Base-by-base conservation (phyloP, 441 rosid genomes). In the Adansonia rubrostipa region DNA sequence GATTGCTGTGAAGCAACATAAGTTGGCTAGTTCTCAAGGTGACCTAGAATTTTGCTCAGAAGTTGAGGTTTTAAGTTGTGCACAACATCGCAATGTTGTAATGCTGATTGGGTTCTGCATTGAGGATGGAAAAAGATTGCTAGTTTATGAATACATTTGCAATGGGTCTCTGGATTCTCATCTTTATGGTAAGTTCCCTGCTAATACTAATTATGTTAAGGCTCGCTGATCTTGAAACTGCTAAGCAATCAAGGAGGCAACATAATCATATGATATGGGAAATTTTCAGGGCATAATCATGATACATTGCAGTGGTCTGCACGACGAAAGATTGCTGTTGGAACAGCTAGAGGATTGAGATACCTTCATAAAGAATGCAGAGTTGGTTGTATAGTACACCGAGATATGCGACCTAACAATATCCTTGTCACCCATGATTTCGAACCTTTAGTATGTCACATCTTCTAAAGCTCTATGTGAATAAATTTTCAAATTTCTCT, bases 341-440 rank as follows among this genome's bases (percentile, higher is more conserved):
- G 95, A 86, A 91, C 95, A 60, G 95, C 95, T 77, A 84, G 95
- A 78, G 95, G 95, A 9, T 79, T 91, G 89, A 86, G 95, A 78
- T 91, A 91, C 72, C 93, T 91, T 76, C 95, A 91, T 45, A 92
- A 91, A 84, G 95, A 91, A 85, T 91, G 95, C 74, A 89, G 95
- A 87, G 92, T 91, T 9, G 93, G 95, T 70, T 91, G 95, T 78
- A 89, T 91, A 0, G 95, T 91, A 19, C 95, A 91, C 79, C 88
- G 93, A 28, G 95, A 91, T 80, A 74, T 91, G 90, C 86, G 93
- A 80, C 95, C 95, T 33, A 85, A 88, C 84, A 91, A 91, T 78
- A 91, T 89, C 80, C 95, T 91, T 40, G 82, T 91, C 63, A 91
- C 95, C 0, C 95, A 91, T 80, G 95, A 91, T 82, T 91, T 88